Percentiles rank a stretch among this genome's conserved stretches.
Conservation (phyloP, 2,329 filamentous ascomycete species). For the Annulohypoxylon truncatum region DNA sequence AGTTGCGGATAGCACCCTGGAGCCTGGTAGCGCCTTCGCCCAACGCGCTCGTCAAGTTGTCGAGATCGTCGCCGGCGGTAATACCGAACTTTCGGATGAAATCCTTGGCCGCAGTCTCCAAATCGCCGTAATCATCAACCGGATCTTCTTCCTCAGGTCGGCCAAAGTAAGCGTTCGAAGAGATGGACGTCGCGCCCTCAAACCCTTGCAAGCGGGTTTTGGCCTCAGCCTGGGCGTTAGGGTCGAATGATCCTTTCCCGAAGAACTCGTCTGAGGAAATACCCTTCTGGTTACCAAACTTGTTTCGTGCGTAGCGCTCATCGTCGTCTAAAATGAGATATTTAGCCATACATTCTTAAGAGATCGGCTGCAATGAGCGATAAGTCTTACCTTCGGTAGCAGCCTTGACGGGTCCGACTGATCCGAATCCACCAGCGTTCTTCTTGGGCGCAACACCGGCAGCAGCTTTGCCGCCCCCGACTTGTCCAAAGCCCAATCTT, state of each 20-base stretch:
- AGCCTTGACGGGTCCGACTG: conserved; percentile 79
- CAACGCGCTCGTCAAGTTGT: conserved; percentile 84
- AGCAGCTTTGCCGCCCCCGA: conserved; percentile 72
- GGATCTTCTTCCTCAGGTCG: conserved; percentile 83
- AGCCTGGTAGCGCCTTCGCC: conserved; percentile 88
- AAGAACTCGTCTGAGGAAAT: conserved; percentile 99
- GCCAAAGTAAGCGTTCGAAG: conserved; percentile 97
- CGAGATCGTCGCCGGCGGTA: conserved; percentile 93
- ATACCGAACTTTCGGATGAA: conserved; percentile 96
- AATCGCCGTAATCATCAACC: conserved; percentile 84
- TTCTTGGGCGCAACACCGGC: conserved; percentile 70
- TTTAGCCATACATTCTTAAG: conserved; percentile 42
- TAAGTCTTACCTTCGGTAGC: conserved; percentile 70
- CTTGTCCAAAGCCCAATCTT: conserved; percentile 88
- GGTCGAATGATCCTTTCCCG: conserved; percentile 87
- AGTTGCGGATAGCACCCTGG: conserved; percentile 78
- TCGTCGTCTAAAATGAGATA: conserved; percentile 68
- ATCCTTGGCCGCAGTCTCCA: conserved; percentile 94
- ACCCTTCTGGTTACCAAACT: conserved; percentile 92
- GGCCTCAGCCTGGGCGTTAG: conserved; percentile 82
- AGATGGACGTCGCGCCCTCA: conserved; percentile 91
- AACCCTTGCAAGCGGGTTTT: conserved; percentile 90
- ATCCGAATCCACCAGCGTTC: conserved; percentile 88
- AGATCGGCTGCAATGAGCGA: not conserved
- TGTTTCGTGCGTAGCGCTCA: conserved; percentile 83